Evolutionary conservation across 768 basidiomycete species (phyloP).

Genomic region (Termitomyces sp.): DNA sequence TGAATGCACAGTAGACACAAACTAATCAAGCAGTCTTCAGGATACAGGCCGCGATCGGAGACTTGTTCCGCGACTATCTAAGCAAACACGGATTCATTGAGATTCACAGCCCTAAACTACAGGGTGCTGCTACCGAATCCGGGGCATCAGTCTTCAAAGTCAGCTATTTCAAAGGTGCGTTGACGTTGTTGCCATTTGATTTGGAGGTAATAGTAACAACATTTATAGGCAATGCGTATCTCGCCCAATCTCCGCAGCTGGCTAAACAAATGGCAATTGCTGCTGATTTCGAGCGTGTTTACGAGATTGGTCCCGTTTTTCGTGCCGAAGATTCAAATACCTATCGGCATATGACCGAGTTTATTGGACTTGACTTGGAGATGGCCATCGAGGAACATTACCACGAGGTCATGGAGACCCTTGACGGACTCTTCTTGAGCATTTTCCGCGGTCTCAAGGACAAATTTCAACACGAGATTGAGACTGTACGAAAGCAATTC

Average conservation of each 20-base stretch:
- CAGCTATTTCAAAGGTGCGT: slow-evolving; percentile 88
- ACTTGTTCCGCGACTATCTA: slow-evolving; percentile 84
- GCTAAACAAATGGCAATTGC: slow-evolving; percentile 99
- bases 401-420: slow-evolving; percentile 92
- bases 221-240: slow-evolving; percentile 73
- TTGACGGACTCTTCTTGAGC: slow-evolving; percentile 82
- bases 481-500: slow-evolving; percentile 79
- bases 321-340: slow-evolving; percentile 98
- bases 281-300: slow-evolving; percentile 96
- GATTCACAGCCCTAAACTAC: slow-evolving; percentile 97
- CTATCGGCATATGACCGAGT: slow-evolving; percentile 97
- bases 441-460: slow-evolving; percentile 85
- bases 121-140: slow-evolving; percentile 95
- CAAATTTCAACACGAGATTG: slow-evolving; percentile 80
- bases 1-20: slow-evolving; percentile 58
- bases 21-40: slow-evolving; percentile 96
- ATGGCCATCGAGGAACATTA: slow-evolving; percentile 99
- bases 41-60: slow-evolving; percentile 84
- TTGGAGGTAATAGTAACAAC: not conserved
- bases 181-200: not conserved
- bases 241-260: slow-evolving; percentile 96
- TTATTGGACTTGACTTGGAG: slow-evolving; percentile 97
- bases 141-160: slow-evolving; percentile 99
- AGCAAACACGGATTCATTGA: slow-evolving; percentile 78
- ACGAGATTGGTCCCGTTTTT: slow-evolving; percentile 96